Conservation (phyloP, 495 filamentous ascomycete species). For the Oidiodendron maius region DNA sequence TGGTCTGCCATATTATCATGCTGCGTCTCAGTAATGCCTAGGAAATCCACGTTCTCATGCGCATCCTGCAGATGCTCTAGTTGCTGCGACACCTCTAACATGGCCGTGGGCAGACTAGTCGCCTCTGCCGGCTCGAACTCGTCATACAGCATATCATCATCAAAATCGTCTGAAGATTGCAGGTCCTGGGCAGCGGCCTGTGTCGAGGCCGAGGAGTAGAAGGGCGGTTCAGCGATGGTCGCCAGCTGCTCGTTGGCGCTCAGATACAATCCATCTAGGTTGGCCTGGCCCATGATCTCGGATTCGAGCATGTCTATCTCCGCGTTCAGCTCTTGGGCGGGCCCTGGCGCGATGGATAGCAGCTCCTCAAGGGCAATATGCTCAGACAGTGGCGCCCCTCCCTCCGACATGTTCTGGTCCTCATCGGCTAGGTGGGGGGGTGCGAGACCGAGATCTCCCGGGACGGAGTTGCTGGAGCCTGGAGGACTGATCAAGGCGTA, state of each 20-base stretch:
- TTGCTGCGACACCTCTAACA: conserved; percentile 18
- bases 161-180: background rate
- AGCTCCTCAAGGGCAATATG: background rate
- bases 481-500: too few species aligned
- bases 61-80: conserved; percentile 23
- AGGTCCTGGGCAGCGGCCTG: background rate
- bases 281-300: conserved; percentile 15
- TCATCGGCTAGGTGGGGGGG: conserved; percentile 11
- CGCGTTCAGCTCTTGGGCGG: conserved; percentile 12
- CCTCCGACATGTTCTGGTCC: conserved; percentile 20
- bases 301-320: conserved; percentile 18
- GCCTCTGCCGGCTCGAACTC: background rate
- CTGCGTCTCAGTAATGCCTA: background rate
- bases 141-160: background rate
- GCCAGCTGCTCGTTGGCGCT: background rate
- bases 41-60: conserved; percentile 14
- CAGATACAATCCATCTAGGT: conserved; percentile 6
- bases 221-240: background rate
- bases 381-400: conserved; percentile 9
- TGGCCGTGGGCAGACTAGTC: conserved; percentile 7
- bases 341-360: conserved; percentile 1
- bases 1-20: conserved; percentile 3
- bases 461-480: too few species aligned
- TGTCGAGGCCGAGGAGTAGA: background rate
- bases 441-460: background rate